Percentiles rank a stretch among this genome's conserved stretches.
phyloP scores from a whole-genome alignment of 805 yeast genomes.

The Pichia scutulata region DNA sequence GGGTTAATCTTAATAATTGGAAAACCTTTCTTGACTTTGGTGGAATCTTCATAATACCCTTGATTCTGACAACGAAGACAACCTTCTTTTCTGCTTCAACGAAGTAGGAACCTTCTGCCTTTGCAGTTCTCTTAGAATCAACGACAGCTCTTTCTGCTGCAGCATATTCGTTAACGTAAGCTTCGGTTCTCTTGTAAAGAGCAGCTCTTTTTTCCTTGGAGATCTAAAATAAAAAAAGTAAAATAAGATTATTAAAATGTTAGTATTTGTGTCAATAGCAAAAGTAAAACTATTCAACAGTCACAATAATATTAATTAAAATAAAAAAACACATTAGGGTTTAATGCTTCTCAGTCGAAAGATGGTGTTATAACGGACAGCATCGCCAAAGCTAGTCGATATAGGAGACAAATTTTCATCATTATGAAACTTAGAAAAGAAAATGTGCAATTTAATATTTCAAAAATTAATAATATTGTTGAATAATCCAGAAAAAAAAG shows the following conservation, averaged over 20 bases:
- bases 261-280: conserved; percentile 18
- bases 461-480: background rate
- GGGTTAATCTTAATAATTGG: conserved; percentile 87
- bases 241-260: conserved; percentile 11
- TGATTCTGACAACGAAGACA: conserved; percentile 95
- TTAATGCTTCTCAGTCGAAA: conserved; percentile 44
- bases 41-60: conserved; percentile 98
- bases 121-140: conserved; percentile 87
- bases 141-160: conserved; percentile 85
- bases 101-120: conserved; percentile 89
- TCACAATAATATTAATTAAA: background rate
- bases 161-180: conserved; percentile 91
- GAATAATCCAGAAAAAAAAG: background rate
- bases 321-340: background rate
- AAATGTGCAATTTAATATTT: background rate
- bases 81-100: conserved; percentile 92
- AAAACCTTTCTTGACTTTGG: conserved; percentile 99
- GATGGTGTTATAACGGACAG: conserved; percentile 71
- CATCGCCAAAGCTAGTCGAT: conserved; percentile 68
- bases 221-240: conserved; percentile 24
- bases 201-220: conserved; percentile 41
- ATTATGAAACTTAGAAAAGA: conserved; percentile 13
- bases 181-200: conserved; percentile 84
- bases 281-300: background rate
- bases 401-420: conserved; percentile 41